Evolutionary conservation across 306 rosid species (phyloP).

Genomic region (Vigna reflexopilosa): DNA sequence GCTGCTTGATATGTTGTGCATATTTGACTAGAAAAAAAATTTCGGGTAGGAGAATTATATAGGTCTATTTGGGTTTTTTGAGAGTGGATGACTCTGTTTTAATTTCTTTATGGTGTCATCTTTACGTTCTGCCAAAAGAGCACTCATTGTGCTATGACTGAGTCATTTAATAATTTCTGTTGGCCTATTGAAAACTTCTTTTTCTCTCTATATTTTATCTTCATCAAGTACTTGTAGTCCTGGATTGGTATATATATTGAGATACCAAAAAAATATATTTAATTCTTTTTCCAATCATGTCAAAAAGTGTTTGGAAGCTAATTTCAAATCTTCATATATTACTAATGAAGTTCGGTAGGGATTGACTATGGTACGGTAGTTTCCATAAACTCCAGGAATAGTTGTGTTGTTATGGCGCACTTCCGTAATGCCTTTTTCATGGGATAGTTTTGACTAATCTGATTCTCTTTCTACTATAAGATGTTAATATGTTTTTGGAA

Average conservation of each 20-base stretch:
- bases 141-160: background rate
- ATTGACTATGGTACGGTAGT: background rate
- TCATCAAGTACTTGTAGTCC: too few species aligned
- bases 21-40: too few species aligned
- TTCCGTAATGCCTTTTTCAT: constrained; percentile 4
- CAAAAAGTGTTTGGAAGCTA: constrained; percentile 1
- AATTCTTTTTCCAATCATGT: background rate
- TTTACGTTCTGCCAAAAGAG: background rate
- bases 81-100: background rate
- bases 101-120: background rate
- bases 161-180: too few species aligned
- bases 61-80: background rate
- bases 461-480: background rate
- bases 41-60: background rate
- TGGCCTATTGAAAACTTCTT: background rate
- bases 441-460: background rate
- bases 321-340: background rate
- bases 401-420: constrained; percentile 24
- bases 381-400: background rate
- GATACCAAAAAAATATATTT: too few species aligned
- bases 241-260: too few species aligned
- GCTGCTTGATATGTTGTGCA: background rate
- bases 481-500: background rate
- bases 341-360: constrained; percentile 1
- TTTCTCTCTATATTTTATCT: too few species aligned